Evolutionary conservation across 1,284 basidiomycete species (phyloP).

Genomic region (Wallemia mellicola): DNA sequence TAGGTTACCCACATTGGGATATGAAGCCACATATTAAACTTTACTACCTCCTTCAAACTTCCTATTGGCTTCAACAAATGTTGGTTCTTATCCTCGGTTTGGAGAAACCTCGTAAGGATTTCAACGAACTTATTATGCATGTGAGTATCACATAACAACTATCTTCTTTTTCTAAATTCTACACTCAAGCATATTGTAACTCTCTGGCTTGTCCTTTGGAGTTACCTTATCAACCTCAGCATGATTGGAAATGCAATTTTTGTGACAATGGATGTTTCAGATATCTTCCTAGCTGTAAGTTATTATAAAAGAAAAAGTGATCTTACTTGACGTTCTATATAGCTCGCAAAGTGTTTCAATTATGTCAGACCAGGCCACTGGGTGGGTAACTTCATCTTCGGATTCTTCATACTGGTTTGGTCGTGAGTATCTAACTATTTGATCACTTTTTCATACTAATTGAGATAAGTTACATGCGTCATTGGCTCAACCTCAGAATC

Average conservation of each 20-base stretch:
- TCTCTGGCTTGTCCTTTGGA: constrained; percentile 85
- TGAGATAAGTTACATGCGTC: constrained; percentile 59
- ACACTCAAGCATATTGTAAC: constrained; percentile 71
- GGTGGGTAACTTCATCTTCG: constrained; percentile 28
- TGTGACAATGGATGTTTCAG: constrained; percentile 89
- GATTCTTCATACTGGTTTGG: constrained; percentile 43
- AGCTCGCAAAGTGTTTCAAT: constrained; percentile 59
- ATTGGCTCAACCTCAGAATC: constrained; percentile 66
- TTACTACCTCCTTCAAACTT: constrained; percentile 67
- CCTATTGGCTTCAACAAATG: constrained; percentile 87
- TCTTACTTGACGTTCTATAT: no score
- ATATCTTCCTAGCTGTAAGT: constrained; percentile 63
- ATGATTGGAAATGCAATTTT: constrained; percentile 75
- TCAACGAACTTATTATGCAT: constrained; percentile 43
- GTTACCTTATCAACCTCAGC: constrained; percentile 52
- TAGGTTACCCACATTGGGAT: constrained; percentile 67
- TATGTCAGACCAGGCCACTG: constrained; percentile 28
- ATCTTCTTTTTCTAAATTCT: background rate
- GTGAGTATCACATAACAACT: constrained; percentile 9
- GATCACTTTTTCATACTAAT: background rate
- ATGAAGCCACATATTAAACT: constrained; percentile 61
- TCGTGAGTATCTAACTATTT: constrained; percentile 26
- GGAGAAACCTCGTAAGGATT: constrained; percentile 84
- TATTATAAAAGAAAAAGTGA: no score
- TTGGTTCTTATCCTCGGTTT: constrained; percentile 53